Base-by-base conservation (phyloP, 1,139 yeast genomes). In the Suhomyces taliae region DNA sequence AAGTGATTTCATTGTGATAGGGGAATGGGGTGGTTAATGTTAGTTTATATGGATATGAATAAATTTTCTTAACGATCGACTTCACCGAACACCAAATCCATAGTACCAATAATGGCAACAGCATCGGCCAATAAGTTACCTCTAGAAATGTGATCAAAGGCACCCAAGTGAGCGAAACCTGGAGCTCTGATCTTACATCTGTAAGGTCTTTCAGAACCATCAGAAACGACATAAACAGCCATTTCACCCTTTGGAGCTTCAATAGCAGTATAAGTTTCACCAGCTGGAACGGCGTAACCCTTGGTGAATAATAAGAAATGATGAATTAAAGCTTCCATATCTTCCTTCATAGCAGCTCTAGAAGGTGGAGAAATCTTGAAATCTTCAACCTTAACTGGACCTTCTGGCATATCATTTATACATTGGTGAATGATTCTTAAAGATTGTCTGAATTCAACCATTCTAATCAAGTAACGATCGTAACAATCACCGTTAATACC, bases 241-340 rank as follows among this genome's bases (percentile, higher is more conserved):
- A 89, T 87, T 72, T 89, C 96, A 64, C 96, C 96, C 81, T 89
- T 89, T 66, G 96, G 96, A 34, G 96, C 96, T 73, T 89, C 96
- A 57, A 89, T 89, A 48, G 90, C 95, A 45, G 95, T 87, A 68
- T 89, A 89, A 27, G 96, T 87, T 74, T 89, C 96, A 60, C 96
- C 96, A 49, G 83, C 87, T 40, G 96, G 96, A 37, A 89, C 96
- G 42, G 87, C 84, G 66, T 83, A 88, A 57, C 96, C 96, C 78
- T 89, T 89, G 47, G 95, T 87, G 75, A 84, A 89, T 58, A 87
- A 77, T 66, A 89, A 76, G 78, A 89, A 89, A 72, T 89, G 96
- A 67, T 89, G 96, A 64, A 89, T 89, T 59, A 89, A 78, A 29
- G 95, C 87, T 75, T 89, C 96, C 96, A 89, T 89, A 71, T 89